Evolutionary conservation across 352 stramenopile species (phyloP).

Genomic region (Phytophthora crassamura): DNA sequence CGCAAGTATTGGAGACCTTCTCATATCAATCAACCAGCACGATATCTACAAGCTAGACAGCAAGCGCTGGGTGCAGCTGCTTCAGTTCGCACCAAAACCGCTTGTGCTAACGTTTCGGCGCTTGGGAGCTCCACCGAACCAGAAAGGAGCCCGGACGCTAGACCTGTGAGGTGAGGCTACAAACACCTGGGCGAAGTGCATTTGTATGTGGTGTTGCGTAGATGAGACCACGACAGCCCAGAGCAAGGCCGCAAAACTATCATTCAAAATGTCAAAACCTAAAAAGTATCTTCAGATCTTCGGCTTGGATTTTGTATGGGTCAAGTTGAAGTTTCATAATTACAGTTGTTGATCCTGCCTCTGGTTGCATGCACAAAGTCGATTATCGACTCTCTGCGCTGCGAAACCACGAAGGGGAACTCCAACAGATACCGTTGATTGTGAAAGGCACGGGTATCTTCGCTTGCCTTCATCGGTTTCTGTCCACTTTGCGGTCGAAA

Average conservation of each 20-base stretch:
- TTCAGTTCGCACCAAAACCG: constrained; percentile 56
- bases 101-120: constrained; percentile 65
- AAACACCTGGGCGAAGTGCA: too few species aligned
- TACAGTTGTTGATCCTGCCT: too few species aligned
- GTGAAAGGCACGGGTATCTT: neutral
- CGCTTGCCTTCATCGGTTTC: neutral
- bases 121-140: constrained; percentile 14
- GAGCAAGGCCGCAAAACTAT: too few species aligned
- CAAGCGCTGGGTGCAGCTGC: constrained; percentile 49
- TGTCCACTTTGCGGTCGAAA: neutral
- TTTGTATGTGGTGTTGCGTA: too few species aligned
- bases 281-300: neutral
- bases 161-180: constrained; percentile 45
- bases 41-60: constrained; percentile 57
- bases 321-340: constrained; percentile 14
- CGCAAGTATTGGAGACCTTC: constrained; percentile 45
- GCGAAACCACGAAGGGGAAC: too few species aligned
- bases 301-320: constrained; percentile 10
- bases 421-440: too few species aligned
- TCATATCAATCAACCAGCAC: constrained; percentile 71
- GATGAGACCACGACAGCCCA: too few species aligned
- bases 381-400: too few species aligned
- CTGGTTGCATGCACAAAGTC: too few species aligned
- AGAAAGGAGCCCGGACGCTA: constrained; percentile 35
- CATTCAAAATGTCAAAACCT: too few species aligned